These are phyloP conservation scores for Porcisia hertigi DNA, from an alignment of 208 protist genomes.

Conservation along the genomic window DNA sequence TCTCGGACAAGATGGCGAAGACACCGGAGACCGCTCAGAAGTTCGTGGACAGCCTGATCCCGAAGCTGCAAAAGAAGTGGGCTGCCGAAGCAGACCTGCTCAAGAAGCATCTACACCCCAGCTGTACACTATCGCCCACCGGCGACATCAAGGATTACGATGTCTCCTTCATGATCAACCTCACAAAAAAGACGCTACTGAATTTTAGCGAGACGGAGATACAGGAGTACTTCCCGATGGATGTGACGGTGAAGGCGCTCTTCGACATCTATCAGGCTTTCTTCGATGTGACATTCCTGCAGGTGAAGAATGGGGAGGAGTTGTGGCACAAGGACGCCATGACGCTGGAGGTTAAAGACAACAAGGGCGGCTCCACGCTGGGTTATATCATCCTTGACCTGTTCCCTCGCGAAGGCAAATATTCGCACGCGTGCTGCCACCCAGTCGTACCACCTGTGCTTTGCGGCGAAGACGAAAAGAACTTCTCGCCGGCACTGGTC, in stretches of 20 bases:
- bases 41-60: conserved; percentile 74
- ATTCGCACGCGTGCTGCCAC: conserved; percentile 81
- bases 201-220: conserved; percentile 84
- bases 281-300: conserved; percentile 77
- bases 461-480: conserved; percentile 38
- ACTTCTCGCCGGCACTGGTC: conserved; percentile 72
- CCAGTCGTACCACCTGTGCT: conserved; percentile 74
- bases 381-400: conserved; percentile 86
- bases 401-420: conserved; percentile 89
- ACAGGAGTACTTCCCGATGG: conserved; percentile 87
- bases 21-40: conserved; percentile 52
- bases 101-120: conserved; percentile 65
- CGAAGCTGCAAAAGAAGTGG: conserved; percentile 81
- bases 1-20: conserved; percentile 86
- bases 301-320: conserved; percentile 66
- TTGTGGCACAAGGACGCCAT: conserved; percentile 73
- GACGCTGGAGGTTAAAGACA: conserved; percentile 76
- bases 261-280: conserved; percentile 86
- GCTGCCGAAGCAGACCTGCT: conserved; percentile 58
- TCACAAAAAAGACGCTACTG: conserved; percentile 77
- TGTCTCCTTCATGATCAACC: conserved; percentile 83
- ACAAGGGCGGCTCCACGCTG: conserved; percentile 51
- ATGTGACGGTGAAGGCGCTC: conserved; percentile 72
- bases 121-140: conserved; percentile 64
- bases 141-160: conserved; percentile 72